phyloP scores from a whole-genome alignment of 768 basidiomycete genomes.

The Mycena floridula region DNA sequence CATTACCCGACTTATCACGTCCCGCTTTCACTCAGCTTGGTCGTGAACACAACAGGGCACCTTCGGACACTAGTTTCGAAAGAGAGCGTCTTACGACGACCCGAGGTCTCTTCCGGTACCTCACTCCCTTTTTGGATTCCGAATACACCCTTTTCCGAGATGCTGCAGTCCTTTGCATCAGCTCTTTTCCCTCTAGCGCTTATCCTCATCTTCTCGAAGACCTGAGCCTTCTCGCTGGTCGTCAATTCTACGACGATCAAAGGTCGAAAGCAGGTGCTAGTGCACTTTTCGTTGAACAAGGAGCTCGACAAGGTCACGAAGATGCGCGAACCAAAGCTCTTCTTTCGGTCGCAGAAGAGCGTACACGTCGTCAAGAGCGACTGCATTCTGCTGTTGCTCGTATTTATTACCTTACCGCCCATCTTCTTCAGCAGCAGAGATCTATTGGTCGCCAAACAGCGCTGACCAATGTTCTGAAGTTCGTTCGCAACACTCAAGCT shows the following conservation, averaged over 20 bases:
- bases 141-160: conserved; percentile 82
- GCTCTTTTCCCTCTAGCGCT: conserved; percentile 70
- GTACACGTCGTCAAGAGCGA: conserved; percentile 68
- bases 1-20: conserved; percentile 53
- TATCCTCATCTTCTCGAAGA: conserved; percentile 84
- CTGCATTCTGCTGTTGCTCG: conserved; percentile 83
- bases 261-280: conserved; percentile 34
- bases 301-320: conserved; percentile 62
- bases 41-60: conserved; percentile 63
- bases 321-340: conserved; percentile 45
- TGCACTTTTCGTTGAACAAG: conserved; percentile 28
- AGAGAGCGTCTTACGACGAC: conserved; percentile 80
- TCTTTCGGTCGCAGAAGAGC: conserved; percentile 38
- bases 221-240: conserved; percentile 69
- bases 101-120: conserved; percentile 75
- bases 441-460: conserved; percentile 66
- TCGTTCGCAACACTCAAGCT: conserved; percentile 75
- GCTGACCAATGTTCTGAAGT: conserved; percentile 76
- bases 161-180: conserved; percentile 83
- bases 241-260: conserved; percentile 80
- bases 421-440: conserved; percentile 63
- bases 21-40: conserved; percentile 47
- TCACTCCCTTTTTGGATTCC: conserved; percentile 83
- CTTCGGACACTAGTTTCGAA: conserved; percentile 58
- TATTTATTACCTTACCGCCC: conserved; percentile 83